Conservation (phyloP, 2,329 filamentous ascomycete genomes). For the Fusarium bulbicola region DNA sequence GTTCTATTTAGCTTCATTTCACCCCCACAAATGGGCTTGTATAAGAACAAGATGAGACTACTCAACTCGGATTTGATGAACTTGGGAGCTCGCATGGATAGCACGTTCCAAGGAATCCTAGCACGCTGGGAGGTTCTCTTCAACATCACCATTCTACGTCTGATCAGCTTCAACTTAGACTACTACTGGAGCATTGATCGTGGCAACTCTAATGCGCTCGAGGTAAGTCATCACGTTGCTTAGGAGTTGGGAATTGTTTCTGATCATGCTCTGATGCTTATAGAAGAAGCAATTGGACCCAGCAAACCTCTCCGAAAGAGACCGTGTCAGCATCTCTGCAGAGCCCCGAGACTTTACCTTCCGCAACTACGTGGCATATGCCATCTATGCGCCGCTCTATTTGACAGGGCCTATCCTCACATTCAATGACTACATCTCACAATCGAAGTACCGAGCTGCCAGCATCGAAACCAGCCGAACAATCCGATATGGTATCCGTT, state of each 20-base stretch:
- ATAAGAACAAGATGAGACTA: slow-evolving; percentile 20
- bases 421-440: slow-evolving; percentile 97
- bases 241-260: slow-evolving; percentile 4
- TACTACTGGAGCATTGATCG: slow-evolving; percentile 89
- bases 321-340: slow-evolving; percentile 82
- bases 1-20: slow-evolving; percentile 65
- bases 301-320: slow-evolving; percentile 84
- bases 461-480: slow-evolving; percentile 78
- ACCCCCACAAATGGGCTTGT: slow-evolving; percentile 46
- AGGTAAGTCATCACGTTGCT: slow-evolving; percentile 70
- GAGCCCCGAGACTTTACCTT: slow-evolving; percentile 76
- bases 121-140: slow-evolving; percentile 96
- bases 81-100: slow-evolving; percentile 79
- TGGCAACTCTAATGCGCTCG: slow-evolving; percentile 71
- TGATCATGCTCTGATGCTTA: slow-evolving; percentile 64
- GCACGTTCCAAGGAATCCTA: slow-evolving; percentile 78
- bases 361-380: slow-evolving; percentile 88
- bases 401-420: slow-evolving; percentile 92
- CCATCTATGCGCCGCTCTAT: slow-evolving; percentile 92
- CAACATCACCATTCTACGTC: slow-evolving; percentile 90
- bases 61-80: slow-evolving; percentile 58
- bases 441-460: slow-evolving; percentile 76
- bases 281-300: slow-evolving; percentile 99
- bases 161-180: slow-evolving; percentile 97
- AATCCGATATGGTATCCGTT: slow-evolving; percentile 82